Base-by-base conservation (phyloP, 2,329 filamentous ascomycete genomes). In the Metarhizium sp. region DNA sequence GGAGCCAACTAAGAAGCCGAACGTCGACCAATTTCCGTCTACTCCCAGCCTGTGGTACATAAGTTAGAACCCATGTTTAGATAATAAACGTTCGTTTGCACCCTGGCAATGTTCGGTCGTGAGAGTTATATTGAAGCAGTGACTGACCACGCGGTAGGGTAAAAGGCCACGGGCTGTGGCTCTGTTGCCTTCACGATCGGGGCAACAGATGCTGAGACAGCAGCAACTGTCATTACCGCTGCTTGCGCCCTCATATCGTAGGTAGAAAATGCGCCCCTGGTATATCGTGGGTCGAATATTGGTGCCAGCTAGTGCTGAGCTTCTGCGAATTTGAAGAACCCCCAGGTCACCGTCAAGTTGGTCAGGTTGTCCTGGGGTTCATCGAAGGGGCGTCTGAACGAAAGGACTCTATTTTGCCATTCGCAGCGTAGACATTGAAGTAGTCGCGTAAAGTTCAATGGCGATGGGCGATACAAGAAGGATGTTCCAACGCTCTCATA, bases 1-100 rank as follows among this genome's bases (percentile, higher is more conserved):
- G 20, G 71, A 68, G 79, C 75, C 62, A 73, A 79, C 57, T 6
- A 61, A 57, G 50, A 91, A 74, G 13, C 74, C 75, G 60, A 89
- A 82, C 6, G 85, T 81, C 16, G 86, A 90, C 88, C 88, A 92
- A 59, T 78, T 78, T 10, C 86, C 86, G 65, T 89, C 86, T 60
- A 80, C 76, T 50, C 84, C 84, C 58, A 80, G 77, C 81, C 81
- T 84, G 54, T 42, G n/a, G 18, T 4, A 43, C 50, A 11, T n/a
- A 16, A 6, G 49, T 54, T 20, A 54, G 52, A 29, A 42, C 6
- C 14, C 18, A 7, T 34, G 3, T 34, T 34, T 11, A 34, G 7
- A 34, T 34, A 34, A 34, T 8, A 34, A 34, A 34, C 6, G 42
- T 7, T 40, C 13, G 14, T 16, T 40, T 40, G 13, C 38, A 40